Base-by-base conservation (phyloP, 106 monocot genomes). In the Platanthera zijinensis region DNA sequence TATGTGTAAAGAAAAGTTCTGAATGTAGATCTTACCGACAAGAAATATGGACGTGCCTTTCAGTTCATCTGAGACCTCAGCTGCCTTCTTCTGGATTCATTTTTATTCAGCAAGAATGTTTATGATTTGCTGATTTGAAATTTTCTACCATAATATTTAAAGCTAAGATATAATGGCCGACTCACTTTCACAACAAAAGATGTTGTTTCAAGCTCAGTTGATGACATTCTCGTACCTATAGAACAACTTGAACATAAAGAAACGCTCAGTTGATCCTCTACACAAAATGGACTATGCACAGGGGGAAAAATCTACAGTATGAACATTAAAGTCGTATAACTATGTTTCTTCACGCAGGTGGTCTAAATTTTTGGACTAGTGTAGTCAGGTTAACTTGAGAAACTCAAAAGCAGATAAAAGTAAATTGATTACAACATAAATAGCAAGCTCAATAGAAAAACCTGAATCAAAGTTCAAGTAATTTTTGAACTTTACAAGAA, bases 31-130 rank as follows among this genome's bases (percentile, higher is more conserved):
- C 80, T 68, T 82, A 94, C 93, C 93, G 77, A 90, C 85, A 75
- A 94, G 87, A 86, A 94, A 94, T 71, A 94, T 73, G 67, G 90
- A 94, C 25, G 93, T 88, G 62, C 93, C 93, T 86, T 90, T 94
- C 83, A 94, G 76, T 28, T 74, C 82, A 72, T 75, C 51, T 4
- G 77, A 73, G 7, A 90, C 54, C 64, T 94, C 88, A 32, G 52
- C 52, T 79, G 90, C 90, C 78, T 86, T 88, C 32, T 78, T 88
- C 93, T 94, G 86, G 77, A 75, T 77, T 63, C 77, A 81, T 47
- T 49, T 73, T 51, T 71, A 74, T 61, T 18, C 49, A 50, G 73
- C 63, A 64, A 57, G 51, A 28, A 66, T 52, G 3, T 8, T 62
- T 71, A 63, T 32, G 25, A 9, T 76, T 59, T 57, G 6, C 6